Evolutionary conservation across 352 stramenopile species (phyloP).

Genomic region (Pythium folliculosum): DNA sequence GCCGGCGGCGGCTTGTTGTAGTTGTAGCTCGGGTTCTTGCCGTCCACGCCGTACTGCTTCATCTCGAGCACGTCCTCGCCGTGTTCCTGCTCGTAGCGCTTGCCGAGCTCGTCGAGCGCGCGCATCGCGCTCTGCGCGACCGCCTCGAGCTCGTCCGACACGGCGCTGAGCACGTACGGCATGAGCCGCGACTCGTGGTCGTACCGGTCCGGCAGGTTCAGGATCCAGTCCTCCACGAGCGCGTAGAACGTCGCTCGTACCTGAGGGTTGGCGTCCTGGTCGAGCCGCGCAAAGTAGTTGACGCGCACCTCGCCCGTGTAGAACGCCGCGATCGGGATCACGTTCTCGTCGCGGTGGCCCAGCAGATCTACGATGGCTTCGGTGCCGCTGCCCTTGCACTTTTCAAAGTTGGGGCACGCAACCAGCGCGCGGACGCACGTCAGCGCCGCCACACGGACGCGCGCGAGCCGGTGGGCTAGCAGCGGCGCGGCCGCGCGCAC

Average conservation of each 20-base stretch:
- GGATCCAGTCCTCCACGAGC: slow-evolving; percentile 91
- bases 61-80: slow-evolving; percentile 90
- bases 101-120: slow-evolving; percentile 69
- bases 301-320: slow-evolving; percentile 90
- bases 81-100: slow-evolving; percentile 67
- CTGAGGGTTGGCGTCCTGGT: slow-evolving; percentile 79
- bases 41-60: slow-evolving; percentile 94
- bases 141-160: slow-evolving; percentile 64
- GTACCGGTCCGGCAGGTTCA: slow-evolving; percentile 91
- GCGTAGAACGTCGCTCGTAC: slow-evolving; percentile 85
- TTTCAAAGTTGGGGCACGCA: slow-evolving; percentile 85
- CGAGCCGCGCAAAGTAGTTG: slow-evolving; percentile 93
- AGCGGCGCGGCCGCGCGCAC: slow-evolving; percentile 80
- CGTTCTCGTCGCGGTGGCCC: slow-evolving; percentile 95
- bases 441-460: slow-evolving; percentile 87
- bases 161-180: slow-evolving; percentile 92
- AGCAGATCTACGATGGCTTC: slow-evolving; percentile 94
- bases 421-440: slow-evolving; percentile 84
- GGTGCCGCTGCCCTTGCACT: slow-evolving; percentile 93
- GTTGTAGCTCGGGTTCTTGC: slow-evolving; percentile 85
- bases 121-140: slow-evolving; percentile 63
- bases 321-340: slow-evolving; percentile 93
- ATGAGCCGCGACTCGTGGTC: slow-evolving; percentile 94
- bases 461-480: slow-evolving; percentile 89
- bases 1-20: slow-evolving; percentile 74